These are phyloP conservation scores for Ogataea wickerhamii DNA, from an alignment of 805 yeast genomes.

Conservation along the genomic window DNA sequence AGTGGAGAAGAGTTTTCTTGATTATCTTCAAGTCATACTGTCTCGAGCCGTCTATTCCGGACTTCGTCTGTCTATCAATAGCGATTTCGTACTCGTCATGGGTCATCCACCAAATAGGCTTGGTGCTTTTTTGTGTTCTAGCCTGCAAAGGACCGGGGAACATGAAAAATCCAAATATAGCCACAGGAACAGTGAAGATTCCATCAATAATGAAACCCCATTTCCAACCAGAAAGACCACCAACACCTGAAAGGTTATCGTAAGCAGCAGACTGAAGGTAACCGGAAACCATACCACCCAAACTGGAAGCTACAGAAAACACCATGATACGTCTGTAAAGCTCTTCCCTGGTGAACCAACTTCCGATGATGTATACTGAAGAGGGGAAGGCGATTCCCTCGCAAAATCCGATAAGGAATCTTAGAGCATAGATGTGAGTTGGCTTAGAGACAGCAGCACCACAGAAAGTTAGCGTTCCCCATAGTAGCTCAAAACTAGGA, in stretches of 20 bases:
- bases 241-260: conserved; percentile 36
- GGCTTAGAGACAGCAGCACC: conserved; percentile 25
- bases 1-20: conserved; percentile 46
- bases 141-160: conserved; percentile 48
- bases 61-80: conserved; percentile 37
- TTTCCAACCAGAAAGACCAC: conserved; percentile 60
- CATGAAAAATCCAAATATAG: conserved; percentile 49
- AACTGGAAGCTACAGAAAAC: conserved; percentile 37
- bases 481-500: conserved; percentile 25
- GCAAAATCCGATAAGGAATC: conserved; percentile 42
- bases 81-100: conserved; percentile 34
- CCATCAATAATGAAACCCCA: conserved; percentile 68
- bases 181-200: conserved; percentile 53
- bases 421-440: conserved; percentile 38
- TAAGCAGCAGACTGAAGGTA: conserved; percentile 43
- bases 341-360: conserved; percentile 44
- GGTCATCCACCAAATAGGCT: conserved; percentile 28
- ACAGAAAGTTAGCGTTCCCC: conserved; percentile 30
- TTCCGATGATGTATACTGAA: conserved; percentile 37
- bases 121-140: conserved; percentile 17
- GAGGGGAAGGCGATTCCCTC: conserved; percentile 43
- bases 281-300: conserved; percentile 43
- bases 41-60: conserved; percentile 31
- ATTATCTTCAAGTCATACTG: conserved; percentile 34
- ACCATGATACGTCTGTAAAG: conserved; percentile 39